Evolutionary conservation across 2,329 filamentous ascomycete species (phyloP).

Genomic region (Lasiodiplodia gonubiensis): DNA sequence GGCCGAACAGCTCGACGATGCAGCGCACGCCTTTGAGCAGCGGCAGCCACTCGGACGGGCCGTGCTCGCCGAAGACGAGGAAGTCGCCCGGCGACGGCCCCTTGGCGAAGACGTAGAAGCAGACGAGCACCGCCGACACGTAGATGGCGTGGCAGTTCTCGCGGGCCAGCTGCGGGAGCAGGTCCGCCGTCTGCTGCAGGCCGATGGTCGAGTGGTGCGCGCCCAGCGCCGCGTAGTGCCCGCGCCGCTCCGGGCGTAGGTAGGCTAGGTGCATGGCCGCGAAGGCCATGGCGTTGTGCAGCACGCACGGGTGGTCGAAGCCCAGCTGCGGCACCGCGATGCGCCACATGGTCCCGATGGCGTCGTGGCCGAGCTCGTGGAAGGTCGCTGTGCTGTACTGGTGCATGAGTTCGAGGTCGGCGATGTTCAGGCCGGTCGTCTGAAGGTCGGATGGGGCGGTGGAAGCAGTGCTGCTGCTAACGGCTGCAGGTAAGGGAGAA

Average conservation of each 20-base stretch:
- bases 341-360: conserved; percentile 6
- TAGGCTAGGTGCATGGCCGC: conserved; percentile 1
- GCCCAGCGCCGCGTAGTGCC: conserved; percentile 4
- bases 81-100: conserved; percentile 8
- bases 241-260: neutral
- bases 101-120: conserved; percentile 17
- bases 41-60: conserved; percentile 10
- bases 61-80: conserved; percentile 1
- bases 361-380: neutral
- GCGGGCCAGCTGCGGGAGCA: neutral
- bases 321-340: conserved; percentile 3
- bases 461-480: too few species aligned
- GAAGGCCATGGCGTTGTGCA: conserved; percentile 13
- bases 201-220: conserved; percentile 19
- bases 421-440: neutral
- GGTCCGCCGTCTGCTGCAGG: conserved; percentile 3
- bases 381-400: conserved; percentile 1
- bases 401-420: conserved; percentile 22
- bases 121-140: conserved; percentile 3
- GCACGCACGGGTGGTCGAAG: neutral
- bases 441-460: neutral
- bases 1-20: conserved; percentile 1
- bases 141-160: conserved; percentile 19
- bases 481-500: neutral
- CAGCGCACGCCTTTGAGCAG: conserved; percentile 18